Evolutionary conservation across 2,329 filamentous ascomycete species (phyloP), one percentile per base, ranked within the genome.

Genomic region (Hymenoscyphus fructigenus): DNA sequence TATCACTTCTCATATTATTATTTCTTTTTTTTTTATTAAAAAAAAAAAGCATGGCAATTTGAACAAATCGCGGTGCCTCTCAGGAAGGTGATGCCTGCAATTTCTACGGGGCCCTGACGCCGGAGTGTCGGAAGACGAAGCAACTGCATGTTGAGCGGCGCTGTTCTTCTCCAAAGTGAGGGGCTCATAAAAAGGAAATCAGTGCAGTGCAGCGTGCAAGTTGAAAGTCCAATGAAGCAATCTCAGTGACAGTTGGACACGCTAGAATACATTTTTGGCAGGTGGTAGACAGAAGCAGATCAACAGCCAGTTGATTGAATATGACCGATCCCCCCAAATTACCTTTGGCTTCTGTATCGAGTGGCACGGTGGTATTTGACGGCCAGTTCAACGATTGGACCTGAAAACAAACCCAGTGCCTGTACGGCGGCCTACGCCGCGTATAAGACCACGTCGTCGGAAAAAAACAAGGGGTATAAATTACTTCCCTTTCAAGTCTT

Each of bases 1-100:
- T 47, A 41, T 59, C 58, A 59, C 20, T 14, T 59, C 15, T 59
- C 57, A 59, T 38, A 44, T 41, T 59, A n/a, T n/a, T n/a, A n/a
- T n/a, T n/a, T n/a, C n/a, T n/a, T n/a, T n/a, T 15, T 20, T 29
- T 3, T 29, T 29, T 3, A 6, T 3, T 3, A 29, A 29, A 29
- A 29, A 29, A 29, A 20, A 34, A 57, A 57, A 32, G 15, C 23
- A 57, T 57, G 57, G 32, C 12, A 36, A 20, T 59, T 26, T 17
- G 17, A 59, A 59, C 44, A 50, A 50, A 50, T 50, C 44, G 44
- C 44, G 23, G 12, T 26, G 47, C 47, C 26, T 23, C n/a, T 47
- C 20, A 53, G 47, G 20, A 23, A 53, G 47, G 20, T 26, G 20
- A 23, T 53, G 47, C 47, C 44, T 50, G 47, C 47, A 53, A 26